Conservation (phyloP, 306 rosid species). For the Castanospermum australe region DNA sequence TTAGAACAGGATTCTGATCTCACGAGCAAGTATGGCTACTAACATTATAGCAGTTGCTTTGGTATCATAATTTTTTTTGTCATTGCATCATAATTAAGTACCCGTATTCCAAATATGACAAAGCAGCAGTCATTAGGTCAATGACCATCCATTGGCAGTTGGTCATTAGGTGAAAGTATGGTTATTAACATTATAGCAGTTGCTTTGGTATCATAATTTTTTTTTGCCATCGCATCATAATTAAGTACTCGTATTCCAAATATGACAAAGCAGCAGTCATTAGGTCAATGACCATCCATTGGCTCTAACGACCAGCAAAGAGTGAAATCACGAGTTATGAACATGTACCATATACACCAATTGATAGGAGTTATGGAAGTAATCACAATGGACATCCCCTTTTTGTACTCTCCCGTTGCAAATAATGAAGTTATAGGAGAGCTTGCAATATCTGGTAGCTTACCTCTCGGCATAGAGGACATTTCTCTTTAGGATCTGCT, state of each 20-base stretch:
- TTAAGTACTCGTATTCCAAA: not conserved
- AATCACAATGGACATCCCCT: not conserved
- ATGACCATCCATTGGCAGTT: not conserved
- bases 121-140: not conserved
- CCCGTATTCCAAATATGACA: not conserved
- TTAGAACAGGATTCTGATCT: not conserved
- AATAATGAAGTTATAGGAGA: not conserved
- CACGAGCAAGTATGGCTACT: not conserved
- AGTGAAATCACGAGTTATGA: not conserved
- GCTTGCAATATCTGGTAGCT: not conserved
- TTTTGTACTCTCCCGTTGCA: not conserved
- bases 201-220: not conserved
- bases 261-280: not conserved
- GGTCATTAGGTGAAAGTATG: no score
- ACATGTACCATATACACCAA: not conserved
- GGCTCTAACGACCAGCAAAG: not conserved
- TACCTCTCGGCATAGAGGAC: conserved; percentile 91
- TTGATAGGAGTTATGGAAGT: not conserved
- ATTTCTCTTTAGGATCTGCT: conserved; percentile 58
- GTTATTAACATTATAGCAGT: not conserved
- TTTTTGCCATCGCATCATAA: not conserved
- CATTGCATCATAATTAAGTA: not conserved
- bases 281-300: not conserved
- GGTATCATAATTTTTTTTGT: not conserved
- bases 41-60: not conserved